These are phyloP conservation scores for Handroanthus guayacan DNA, from an alignment of 257 asterid species.

Conservation along the genomic window DNA sequence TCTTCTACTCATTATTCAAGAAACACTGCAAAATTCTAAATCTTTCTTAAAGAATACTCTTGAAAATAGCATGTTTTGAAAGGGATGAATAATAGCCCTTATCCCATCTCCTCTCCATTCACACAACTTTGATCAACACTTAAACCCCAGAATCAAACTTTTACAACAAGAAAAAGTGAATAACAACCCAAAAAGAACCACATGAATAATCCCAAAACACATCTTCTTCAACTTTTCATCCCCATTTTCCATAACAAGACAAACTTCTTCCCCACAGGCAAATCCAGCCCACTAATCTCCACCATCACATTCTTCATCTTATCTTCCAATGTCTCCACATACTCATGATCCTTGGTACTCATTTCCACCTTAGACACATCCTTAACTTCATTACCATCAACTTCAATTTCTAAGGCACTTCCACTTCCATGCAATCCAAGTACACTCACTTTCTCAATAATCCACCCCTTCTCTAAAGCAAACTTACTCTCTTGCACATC, in stretches of 20 bases:
- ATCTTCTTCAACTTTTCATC: slow-evolving; percentile 38
- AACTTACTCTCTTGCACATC: slow-evolving; percentile 70
- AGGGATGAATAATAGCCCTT: slow-evolving; percentile 39
- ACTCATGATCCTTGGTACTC: slow-evolving; percentile 43
- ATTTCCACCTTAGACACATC: slow-evolving; percentile 55
- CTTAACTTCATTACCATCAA: slow-evolving; percentile 49
- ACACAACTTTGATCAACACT: slow-evolving; percentile 33
- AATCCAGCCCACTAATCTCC: slow-evolving; percentile 73
- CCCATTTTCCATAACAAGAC: slow-evolving; percentile 87
- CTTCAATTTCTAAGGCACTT: slow-evolving; percentile 50
- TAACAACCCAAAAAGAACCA: neutral
- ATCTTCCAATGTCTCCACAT: slow-evolving; percentile 40
- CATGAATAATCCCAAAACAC: slow-evolving; percentile 7
- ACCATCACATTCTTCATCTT: slow-evolving; percentile 71
- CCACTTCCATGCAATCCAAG: slow-evolving; percentile 65
- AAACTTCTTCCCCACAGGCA: slow-evolving; percentile 81
- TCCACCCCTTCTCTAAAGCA: slow-evolving; percentile 79
- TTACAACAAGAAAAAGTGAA: neutral
- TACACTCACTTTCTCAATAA: slow-evolving; percentile 69
- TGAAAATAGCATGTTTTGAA: slow-evolving; percentile 25
- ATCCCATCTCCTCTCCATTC: slow-evolving; percentile 44
- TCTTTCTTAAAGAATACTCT: neutral
- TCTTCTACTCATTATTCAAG: no score
- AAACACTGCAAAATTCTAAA: neutral
- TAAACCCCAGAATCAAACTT: neutral